Conservation (phyloP, 257 asterid species). For the Nicotiana tabacum region DNA sequence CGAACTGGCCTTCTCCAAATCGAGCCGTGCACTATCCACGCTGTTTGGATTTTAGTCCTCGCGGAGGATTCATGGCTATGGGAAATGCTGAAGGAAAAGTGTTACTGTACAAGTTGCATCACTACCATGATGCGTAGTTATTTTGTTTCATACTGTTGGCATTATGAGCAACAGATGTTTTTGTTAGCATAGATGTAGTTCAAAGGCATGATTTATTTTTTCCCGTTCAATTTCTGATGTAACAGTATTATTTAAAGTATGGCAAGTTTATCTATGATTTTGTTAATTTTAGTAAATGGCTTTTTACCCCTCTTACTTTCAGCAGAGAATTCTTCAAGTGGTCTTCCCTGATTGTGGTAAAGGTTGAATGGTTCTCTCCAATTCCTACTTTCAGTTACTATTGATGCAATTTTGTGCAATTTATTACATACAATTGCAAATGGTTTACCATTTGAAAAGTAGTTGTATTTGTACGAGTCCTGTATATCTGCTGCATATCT, state of each 20-base stretch:
- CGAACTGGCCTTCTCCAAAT: conserved; percentile 78
- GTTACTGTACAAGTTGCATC: conserved; percentile 80
- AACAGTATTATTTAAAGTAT: not conserved
- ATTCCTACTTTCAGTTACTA: not conserved
- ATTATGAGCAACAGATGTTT: not conserved
- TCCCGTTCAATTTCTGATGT: not conserved
- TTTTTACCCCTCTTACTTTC: not conserved
- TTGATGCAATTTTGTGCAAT: not conserved
- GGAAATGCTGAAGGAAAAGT: conserved; percentile 89
- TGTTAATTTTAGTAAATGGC: not conserved
- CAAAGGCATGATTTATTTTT: not conserved
- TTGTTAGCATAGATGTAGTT: not conserved
- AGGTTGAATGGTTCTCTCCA: not conserved
- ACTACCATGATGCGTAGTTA: conserved; percentile 63
- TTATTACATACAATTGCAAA: not conserved
- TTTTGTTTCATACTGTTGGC: not conserved
- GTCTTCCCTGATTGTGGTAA: not conserved
- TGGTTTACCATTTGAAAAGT: not conserved
- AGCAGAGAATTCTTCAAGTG: not conserved
- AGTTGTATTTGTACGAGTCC: not conserved
- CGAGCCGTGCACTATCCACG: conserved; percentile 48
- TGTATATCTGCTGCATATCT: not conserved
- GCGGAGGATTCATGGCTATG: conserved; percentile 81
- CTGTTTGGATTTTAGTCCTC: conserved; percentile 87
- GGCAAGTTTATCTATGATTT: not conserved